Evolutionary conservation across 1,284 basidiomycete genomes (phyloP), one percentile per base, ranked within the genome.

Genomic region (Cryptococcus sp.): DNA sequence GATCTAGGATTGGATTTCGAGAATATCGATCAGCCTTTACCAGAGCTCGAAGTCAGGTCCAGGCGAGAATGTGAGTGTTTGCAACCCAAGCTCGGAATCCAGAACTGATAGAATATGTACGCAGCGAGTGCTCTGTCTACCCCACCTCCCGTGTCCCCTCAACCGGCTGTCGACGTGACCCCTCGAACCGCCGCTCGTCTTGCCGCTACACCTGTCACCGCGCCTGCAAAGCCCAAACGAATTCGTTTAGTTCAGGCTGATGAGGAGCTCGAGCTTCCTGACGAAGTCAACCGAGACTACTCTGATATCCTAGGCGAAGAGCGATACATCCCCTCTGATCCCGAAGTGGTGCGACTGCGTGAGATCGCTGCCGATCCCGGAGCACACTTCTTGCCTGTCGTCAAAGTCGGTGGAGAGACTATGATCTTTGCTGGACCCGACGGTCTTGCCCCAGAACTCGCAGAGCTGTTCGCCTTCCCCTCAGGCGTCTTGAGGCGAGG

Each of bases 281-380:
- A 88, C 59, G 87, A 86, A 1, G 50, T 22, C 17, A 84, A 85
- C 17, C 81, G 84, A 31, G 84, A 84, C 22, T 83, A 84, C 60
- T 89, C 64, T 53, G 84, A 83, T 54, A 93, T 94, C 62, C 80
- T 91, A 46, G 86, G 86, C 3, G 85, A 88, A 61, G 88, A 91
- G 61, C 86, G 86, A 52, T 93, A 88, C 74, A 86, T 96, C 49
- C 91, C 92, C 6, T 85, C 88, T 31, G 91, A 92, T 13, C 82
- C 88, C 1, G 83, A 89, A 53, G 85, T 91, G 53, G 87, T 92
- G 83, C 87, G 88, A 22, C 82, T 95, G 10, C 82, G 90, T 52
- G 87, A 90, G 70, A 91, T 95, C 67, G 86, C 89, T 40, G 86
- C 88, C 23, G 91, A 96, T 69, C 93, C 93, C 16, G 80, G 90